These are phyloP conservation scores for Mycena rosella DNA, from an alignment of 768 basidiomycete genomes.

Conservation along the genomic window DNA sequence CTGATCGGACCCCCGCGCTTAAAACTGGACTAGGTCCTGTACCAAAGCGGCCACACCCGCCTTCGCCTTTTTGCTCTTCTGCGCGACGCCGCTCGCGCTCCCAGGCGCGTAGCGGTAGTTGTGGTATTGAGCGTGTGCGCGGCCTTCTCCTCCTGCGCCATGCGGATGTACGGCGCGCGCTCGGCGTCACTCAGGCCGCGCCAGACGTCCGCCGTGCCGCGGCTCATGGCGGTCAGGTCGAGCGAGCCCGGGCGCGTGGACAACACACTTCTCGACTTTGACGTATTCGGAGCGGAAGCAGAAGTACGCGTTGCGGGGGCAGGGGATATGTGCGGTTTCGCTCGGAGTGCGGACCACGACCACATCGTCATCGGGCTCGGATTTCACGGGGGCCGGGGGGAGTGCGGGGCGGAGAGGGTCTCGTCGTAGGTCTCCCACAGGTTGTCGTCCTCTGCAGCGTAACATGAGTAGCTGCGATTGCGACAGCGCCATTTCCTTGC, in stretches of 20 bases:
- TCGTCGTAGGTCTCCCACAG: slow-evolving; percentile 32
- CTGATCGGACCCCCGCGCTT: too few relatives aligned
- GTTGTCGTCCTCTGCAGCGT: slow-evolving; percentile 4
- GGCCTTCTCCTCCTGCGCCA: slow-evolving; percentile 57
- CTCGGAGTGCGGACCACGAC: background rate
- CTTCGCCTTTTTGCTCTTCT: slow-evolving; percentile 1
- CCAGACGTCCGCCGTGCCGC: slow-evolving; percentile 75
- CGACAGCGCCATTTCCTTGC: too few relatives aligned
- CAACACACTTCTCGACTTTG: slow-evolving; percentile 29
- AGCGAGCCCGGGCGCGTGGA: background rate
- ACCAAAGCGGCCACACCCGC: background rate
- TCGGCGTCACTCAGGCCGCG: slow-evolving; percentile 53
- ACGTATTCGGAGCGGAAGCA: slow-evolving; percentile 64
- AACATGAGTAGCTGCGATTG: too few relatives aligned
- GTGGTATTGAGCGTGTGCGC: slow-evolving; percentile 61
- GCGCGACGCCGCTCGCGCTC: slow-evolving; percentile 11
- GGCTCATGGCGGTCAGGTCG: slow-evolving; percentile 61
- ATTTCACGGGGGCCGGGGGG: background rate
- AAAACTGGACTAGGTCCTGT: too few relatives aligned
- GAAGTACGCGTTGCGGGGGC: slow-evolving; percentile 71
- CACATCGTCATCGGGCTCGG: background rate
- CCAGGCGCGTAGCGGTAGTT: slow-evolving; percentile 56
- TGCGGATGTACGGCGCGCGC: slow-evolving; percentile 51
- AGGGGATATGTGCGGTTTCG: slow-evolving; percentile 48
- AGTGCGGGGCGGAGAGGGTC: background rate